Base-by-base conservation (phyloP, 129 eudicot genomes). In the Tagetes patula region DNA sequence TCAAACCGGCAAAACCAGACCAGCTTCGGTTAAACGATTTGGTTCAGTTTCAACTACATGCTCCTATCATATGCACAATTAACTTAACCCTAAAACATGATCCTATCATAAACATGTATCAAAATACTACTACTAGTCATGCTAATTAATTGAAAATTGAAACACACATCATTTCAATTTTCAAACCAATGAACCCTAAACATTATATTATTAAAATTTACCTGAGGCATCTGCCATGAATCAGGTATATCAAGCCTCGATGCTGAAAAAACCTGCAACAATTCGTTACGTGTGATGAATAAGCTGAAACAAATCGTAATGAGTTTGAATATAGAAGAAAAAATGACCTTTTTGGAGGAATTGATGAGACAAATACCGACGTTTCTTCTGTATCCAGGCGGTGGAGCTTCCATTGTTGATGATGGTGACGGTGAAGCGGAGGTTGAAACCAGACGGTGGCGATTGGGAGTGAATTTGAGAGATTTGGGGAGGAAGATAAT, bases 181-280 rank as follows among this genome's bases (percentile, higher is more conserved):
- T 38, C 42, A 39, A 49, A 20, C 13, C 42, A 50, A 63, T 6
- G 37, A 39, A 12, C 27, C 53, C 3, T 8, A 1, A 65, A 59
- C 20, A 36, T 6, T 9, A 45, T 10, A 46, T 38, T 52, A 41
- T 39, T 2, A 12, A 10, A 11, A 49, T 36, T 78, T 78, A 93
- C 98, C 96, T 93, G 98, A 32, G 98, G 96, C 98, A 93, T 93
- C 75, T 93, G 98, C 98, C 98, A 93, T 37, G 98, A 52, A 5
- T 85, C 93, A 0, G 98, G 98, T 40, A 93, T 75, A 78, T 93
- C 98, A 14, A 93, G 96, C 79, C 98, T 90, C 0, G 98, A 87
- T 34, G 98, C 98, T 52, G 88, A 84, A 84, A 93, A 93, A 81
- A 93, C 74, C 98, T 93, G 68, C 79, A 75, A 50, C 5, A 32